Conservation (phyloP, 192 early-diverging fungal genomes). For the Coemansia sp. region DNA sequence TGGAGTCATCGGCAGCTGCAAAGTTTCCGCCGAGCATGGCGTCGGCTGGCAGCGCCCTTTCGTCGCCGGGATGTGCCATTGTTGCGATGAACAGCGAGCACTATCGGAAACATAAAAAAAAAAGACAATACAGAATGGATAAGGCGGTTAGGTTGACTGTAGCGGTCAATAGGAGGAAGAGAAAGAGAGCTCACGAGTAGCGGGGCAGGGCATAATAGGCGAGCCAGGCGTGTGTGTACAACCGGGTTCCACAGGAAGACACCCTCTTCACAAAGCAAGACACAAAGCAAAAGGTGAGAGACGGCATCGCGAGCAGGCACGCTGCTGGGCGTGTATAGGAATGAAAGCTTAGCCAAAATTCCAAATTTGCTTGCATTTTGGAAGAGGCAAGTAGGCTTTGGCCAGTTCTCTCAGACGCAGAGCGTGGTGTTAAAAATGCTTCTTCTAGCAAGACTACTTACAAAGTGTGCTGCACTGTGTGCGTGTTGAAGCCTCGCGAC, state of each 20-base stretch:
- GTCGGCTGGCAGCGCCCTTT: conserved; percentile 5
- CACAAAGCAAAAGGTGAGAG: not conserved
- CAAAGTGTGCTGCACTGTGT: not conserved
- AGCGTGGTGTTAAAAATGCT: not conserved
- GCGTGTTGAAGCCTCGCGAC: not conserved
- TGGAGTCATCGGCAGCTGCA: conserved; percentile 9
- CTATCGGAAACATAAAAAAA: conserved; percentile 14
- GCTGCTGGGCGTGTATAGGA: not conserved
- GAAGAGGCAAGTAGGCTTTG: not conserved
- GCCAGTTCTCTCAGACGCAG: not conserved
- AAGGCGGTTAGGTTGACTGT: not conserved
- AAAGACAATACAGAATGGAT: conserved; percentile 11
- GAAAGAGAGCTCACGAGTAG: not conserved
- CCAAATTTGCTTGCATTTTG: not conserved
- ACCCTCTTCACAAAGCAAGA: not conserved
- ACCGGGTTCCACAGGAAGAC: not conserved
- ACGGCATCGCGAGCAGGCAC: not conserved
- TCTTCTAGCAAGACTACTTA: not conserved
- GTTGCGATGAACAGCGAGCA: not conserved
- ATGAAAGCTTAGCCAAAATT: not conserved
- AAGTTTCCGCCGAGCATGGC: conserved; percentile 12
- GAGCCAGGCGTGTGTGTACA: not conserved
- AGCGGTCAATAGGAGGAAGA: not conserved
- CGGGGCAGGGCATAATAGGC: not conserved
- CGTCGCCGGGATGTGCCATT: conserved; percentile 10